Conservation (phyloP, 1,284 basidiomycete genomes). For the Ceratobasidium sp. region DNA sequence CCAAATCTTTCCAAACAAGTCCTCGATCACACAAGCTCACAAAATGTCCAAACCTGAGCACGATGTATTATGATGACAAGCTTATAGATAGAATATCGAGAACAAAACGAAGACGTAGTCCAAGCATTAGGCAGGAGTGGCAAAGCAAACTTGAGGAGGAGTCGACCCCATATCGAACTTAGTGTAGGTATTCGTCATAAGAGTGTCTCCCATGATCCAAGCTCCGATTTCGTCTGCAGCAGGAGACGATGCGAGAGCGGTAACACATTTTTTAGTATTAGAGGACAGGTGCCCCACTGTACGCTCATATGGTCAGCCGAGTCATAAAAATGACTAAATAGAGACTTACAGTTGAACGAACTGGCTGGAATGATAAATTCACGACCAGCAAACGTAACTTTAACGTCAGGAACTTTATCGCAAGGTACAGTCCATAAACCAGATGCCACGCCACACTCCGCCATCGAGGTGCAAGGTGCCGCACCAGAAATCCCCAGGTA, state of each 20-base stretch:
- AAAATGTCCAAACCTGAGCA: too few relatives aligned
- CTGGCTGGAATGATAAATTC: slow-evolving; percentile 63
- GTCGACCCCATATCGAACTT: slow-evolving; percentile 34
- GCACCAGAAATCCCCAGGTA: neutral
- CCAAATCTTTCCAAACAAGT: too few relatives aligned
- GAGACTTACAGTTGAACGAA: slow-evolving; percentile 75
- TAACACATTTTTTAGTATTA: slow-evolving; percentile 65
- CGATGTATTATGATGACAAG: too few relatives aligned
- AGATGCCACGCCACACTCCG: slow-evolving; percentile 7
- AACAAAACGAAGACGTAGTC: too few relatives aligned
- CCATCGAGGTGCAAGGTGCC: neutral
- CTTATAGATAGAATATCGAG: too few relatives aligned
- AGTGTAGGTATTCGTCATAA: slow-evolving; percentile 56
- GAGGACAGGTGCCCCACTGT: neutral
- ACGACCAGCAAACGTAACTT: slow-evolving; percentile 53
- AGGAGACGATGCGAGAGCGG: slow-evolving; percentile 68
- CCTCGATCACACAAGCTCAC: too few relatives aligned
- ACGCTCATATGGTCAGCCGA: neutral
- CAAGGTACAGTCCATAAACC: slow-evolving; percentile 5
- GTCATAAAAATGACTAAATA: neutral
- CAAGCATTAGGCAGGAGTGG: neutral
- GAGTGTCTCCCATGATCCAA: slow-evolving; percentile 85
- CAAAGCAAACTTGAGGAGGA: slow-evolving; percentile 13
- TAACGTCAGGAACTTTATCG: slow-evolving; percentile 49
- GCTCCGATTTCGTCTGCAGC: neutral